A percentile compares a stretch with the other conserved stretches of the same genome.
phyloP scores from a whole-genome alignment of 2,329 filamentous ascomycete species.

The Colletotrichum lindemuthianum region DNA sequence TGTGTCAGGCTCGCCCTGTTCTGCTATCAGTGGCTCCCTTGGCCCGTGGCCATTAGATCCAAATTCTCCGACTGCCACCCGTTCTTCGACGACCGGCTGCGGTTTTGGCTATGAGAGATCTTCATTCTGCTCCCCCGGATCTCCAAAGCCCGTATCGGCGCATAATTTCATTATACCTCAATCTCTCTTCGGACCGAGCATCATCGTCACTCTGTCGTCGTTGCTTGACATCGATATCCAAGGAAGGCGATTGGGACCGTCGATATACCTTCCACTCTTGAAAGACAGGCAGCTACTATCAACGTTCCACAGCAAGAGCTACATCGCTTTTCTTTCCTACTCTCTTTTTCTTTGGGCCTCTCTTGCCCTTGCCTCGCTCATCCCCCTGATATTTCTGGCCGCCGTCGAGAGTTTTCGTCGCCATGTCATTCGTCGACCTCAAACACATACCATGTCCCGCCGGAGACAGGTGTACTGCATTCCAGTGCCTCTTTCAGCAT shows the following conservation, averaged over 20 bases:
- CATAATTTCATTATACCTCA: constrained; percentile 13
- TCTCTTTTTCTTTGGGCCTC: too few species aligned
- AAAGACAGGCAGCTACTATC: background rate
- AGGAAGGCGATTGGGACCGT: too few species aligned
- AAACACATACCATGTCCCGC: constrained; percentile 63
- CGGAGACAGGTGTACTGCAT: constrained; percentile 58
- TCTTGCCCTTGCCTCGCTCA: background rate
- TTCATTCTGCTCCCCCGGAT: constrained; percentile 29
- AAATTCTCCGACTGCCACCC: constrained; percentile 34
- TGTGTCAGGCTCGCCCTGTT: constrained; percentile 24
- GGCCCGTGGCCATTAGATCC: constrained; percentile 3
- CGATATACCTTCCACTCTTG: too few species aligned
- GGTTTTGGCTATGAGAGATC: constrained; percentile 32
- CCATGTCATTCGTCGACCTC: constrained; percentile 44
- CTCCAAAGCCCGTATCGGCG: constrained; percentile 22
- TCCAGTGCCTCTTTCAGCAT: constrained; percentile 62
- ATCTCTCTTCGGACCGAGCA: constrained; percentile 6
- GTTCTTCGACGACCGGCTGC: constrained; percentile 11
- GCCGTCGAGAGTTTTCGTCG: constrained; percentile 18
- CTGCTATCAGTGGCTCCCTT: constrained; percentile 5
- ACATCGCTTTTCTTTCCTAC: too few species aligned
- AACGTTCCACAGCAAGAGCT: constrained; percentile 42
- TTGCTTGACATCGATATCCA: background rate
- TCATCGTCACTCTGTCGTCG: background rate
- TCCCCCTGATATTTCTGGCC: constrained; percentile 3